Evolutionary conservation across 306 rosid species (phyloP).

Genomic region (Arachis hypogaea): DNA sequence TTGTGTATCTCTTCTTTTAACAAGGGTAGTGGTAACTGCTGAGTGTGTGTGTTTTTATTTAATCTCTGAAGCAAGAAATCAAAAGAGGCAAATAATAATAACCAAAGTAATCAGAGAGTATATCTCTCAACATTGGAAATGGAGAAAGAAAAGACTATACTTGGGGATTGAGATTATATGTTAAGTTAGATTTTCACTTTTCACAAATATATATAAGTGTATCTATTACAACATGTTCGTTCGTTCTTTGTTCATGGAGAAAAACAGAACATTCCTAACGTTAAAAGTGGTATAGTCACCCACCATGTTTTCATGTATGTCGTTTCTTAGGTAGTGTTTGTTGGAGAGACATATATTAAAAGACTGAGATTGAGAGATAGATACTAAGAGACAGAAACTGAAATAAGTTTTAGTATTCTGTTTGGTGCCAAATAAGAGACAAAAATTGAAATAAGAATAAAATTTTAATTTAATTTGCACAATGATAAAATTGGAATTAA

Average conservation of each 20-base stretch:
- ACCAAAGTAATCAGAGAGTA: slow-evolving; percentile 52
- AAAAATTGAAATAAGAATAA: too few relatives aligned
- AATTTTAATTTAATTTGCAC: too few relatives aligned
- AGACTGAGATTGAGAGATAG: too few relatives aligned
- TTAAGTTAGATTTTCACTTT: slow-evolving; percentile 52
- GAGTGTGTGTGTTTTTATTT: slow-evolving; percentile 13
- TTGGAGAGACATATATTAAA: too few relatives aligned
- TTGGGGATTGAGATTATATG: slow-evolving; percentile 46
- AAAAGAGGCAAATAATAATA: slow-evolving; percentile 45
- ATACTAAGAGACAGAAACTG: too few relatives aligned
- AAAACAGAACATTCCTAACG: slow-evolving; percentile 73
- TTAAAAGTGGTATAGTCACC: slow-evolving; percentile 66
- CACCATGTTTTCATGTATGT: slow-evolving; percentile 51
- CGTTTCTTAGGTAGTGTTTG: too few relatives aligned
- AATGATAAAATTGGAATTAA: too few relatives aligned
- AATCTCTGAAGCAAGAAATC: slow-evolving; percentile 38
- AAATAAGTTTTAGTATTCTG: too few relatives aligned
- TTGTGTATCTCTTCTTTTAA: slow-evolving; percentile 53
- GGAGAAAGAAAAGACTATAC: slow-evolving; percentile 59
- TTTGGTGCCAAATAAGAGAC: too few relatives aligned
- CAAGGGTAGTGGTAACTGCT: slow-evolving; percentile 37
- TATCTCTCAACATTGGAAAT: slow-evolving; percentile 65
- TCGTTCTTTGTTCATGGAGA: not conserved
- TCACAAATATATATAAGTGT: slow-evolving; percentile 31
- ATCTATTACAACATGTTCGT: not conserved